Conservation (phyloP, 1,139 yeast genomes). For the Saccharomyces pastorianus region DNA sequence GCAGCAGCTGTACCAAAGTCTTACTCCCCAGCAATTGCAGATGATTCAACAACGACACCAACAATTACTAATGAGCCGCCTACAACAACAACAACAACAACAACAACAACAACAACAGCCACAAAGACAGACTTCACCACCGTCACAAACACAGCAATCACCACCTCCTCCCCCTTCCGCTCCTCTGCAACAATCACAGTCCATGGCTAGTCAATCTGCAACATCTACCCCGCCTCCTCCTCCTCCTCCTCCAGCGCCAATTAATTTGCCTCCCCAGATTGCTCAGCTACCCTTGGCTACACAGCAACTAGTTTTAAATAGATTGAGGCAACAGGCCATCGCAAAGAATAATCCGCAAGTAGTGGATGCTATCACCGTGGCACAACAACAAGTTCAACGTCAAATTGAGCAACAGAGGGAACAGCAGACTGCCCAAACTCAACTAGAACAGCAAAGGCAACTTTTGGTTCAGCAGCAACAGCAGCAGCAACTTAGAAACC, state of each 20-base stretch:
- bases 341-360: constrained; percentile 29
- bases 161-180: not conserved
- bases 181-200: constrained; percentile 11
- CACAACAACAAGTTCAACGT: constrained; percentile 31
- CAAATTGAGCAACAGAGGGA: constrained; percentile 30
- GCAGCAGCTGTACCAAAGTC: constrained; percentile 27
- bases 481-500: constrained; percentile 10
- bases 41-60: constrained; percentile 33
- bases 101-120: constrained; percentile 16
- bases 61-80: constrained; percentile 23
- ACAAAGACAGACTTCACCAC: constrained; percentile 2
- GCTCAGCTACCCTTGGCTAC: constrained; percentile 29
- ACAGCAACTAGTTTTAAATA: constrained; percentile 28
- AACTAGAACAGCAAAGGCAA: constrained; percentile 8
- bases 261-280: constrained; percentile 31
- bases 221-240: constrained; percentile 13
- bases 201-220: constrained; percentile 11
- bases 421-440: constrained; percentile 26
- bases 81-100: constrained; percentile 23
- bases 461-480: constrained; percentile 6
- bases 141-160: not conserved
- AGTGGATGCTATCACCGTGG: constrained; percentile 35
- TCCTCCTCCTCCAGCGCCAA: constrained; percentile 14
- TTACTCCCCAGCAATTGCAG: constrained; percentile 32
- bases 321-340: constrained; percentile 29